Evolutionary conservation across 805 yeast genomes (phyloP).

Genomic region (Candida ponderosae): DNA sequence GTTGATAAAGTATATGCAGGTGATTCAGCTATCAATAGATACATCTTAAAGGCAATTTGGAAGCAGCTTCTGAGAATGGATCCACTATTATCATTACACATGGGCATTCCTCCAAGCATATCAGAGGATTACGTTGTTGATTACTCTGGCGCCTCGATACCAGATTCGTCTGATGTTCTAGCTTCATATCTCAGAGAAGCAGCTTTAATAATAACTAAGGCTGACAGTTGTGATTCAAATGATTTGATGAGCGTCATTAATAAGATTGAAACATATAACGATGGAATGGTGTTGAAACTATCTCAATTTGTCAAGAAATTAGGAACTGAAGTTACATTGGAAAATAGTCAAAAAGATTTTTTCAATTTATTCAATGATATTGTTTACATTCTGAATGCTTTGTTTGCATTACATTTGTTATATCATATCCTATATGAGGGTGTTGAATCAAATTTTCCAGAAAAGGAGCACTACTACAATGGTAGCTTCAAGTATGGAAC

Average conservation of each 20-base stretch:
- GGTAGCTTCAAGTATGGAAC: constrained; percentile 15
- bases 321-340: background rate
- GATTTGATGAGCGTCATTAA: constrained; percentile 9
- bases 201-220: constrained; percentile 2
- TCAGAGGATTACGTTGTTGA: constrained; percentile 8
- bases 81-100: constrained; percentile 7
- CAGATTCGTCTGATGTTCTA: constrained; percentile 2
- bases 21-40: constrained; percentile 3
- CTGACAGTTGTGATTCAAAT: constrained; percentile 4
- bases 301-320: constrained; percentile 5
- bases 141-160: background rate
- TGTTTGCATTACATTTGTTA: constrained; percentile 9
- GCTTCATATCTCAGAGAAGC: constrained; percentile 8
- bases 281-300: constrained; percentile 4
- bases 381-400: constrained; percentile 5
- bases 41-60: constrained; percentile 12
- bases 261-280: constrained; percentile 10
- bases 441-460: constrained; percentile 4
- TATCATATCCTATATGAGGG: constrained; percentile 13
- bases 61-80: constrained; percentile 9
- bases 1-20: constrained; percentile 10
- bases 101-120: constrained; percentile 16
- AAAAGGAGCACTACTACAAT: constrained; percentile 6
- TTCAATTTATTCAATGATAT: constrained; percentile 2
- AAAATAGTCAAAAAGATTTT: constrained; percentile 1